Evolutionary conservation across 805 yeast species (phyloP).

Genomic region (Teunomyces panamensis): DNA sequence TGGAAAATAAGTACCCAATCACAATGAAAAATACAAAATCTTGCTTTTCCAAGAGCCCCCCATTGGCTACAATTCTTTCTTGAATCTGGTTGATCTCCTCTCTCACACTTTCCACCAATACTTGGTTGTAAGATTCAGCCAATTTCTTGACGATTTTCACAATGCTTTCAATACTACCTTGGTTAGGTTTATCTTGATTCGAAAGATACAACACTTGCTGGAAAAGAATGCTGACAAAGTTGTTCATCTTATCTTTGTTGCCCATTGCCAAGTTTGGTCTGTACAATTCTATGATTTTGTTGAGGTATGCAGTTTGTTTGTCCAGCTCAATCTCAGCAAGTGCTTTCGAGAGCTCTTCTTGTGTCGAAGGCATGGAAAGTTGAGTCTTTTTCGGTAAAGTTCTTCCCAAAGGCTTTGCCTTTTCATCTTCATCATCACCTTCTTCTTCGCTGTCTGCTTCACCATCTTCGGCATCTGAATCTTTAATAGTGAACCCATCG

Average conservation of each 20-base stretch:
- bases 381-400: constrained; percentile 6
- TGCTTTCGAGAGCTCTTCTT: constrained; percentile 28
- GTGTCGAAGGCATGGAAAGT: constrained; percentile 27
- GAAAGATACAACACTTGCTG: constrained; percentile 57
- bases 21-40: constrained; percentile 69
- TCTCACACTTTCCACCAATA: constrained; percentile 62
- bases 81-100: constrained; percentile 54
- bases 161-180: constrained; percentile 37
- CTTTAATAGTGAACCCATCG: constrained; percentile 38
- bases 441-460: constrained; percentile 19
- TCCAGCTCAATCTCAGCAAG: constrained; percentile 31
- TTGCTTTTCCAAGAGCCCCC: constrained; percentile 13
- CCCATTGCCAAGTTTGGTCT: constrained; percentile 81
- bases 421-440: constrained; percentile 22
- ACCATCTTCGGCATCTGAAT: constrained; percentile 29
- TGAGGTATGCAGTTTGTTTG: constrained; percentile 48
- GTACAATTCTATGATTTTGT: constrained; percentile 54
- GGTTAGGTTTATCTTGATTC: constrained; percentile 23
- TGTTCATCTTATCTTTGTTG: constrained; percentile 69
- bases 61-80: constrained; percentile 38
- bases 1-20: constrained; percentile 79
- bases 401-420: constrained; percentile 6
- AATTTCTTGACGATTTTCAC: constrained; percentile 50
- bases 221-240: constrained; percentile 60
- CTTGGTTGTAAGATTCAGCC: constrained; percentile 62